These are phyloP conservation scores for Fraxinus latifolia DNA, from an alignment of 305 asterid genomes.

Conservation along the genomic window DNA sequence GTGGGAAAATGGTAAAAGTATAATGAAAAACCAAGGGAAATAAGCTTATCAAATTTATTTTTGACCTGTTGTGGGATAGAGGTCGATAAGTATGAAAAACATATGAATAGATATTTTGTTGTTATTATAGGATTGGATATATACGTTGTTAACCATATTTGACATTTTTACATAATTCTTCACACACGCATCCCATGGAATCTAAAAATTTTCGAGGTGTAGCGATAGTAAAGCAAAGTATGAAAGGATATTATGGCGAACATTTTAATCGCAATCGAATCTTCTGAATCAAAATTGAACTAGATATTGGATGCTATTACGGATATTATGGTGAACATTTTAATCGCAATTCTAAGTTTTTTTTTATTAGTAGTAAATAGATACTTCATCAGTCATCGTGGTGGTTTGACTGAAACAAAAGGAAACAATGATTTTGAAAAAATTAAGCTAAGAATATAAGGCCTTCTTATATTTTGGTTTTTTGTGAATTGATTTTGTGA, in stretches of 20 bases:
- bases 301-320: background rate
- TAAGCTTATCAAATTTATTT: no score
- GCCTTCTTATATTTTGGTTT: no score
- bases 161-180: no score
- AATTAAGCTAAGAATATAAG: no score
- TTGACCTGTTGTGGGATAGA: background rate
- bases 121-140: background rate
- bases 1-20: background rate
- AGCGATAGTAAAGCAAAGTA: background rate
- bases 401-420: no score
- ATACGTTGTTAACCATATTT: background rate
- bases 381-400: no score
- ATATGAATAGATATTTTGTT: background rate
- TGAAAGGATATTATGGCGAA: background rate
- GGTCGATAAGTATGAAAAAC: background rate
- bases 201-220: background rate
- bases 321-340: no score
- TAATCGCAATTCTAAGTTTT: no score
- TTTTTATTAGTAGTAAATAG: no score
- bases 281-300: background rate
- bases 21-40: background rate
- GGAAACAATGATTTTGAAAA: no score
- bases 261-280: background rate
- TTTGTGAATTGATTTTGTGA: no score
- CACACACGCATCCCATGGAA: background rate